These are phyloP conservation scores for Mycosarcoma mackinlayi DNA, from an alignment of 1,284 basidiomycete genomes.

Conservation along the genomic window DNA sequence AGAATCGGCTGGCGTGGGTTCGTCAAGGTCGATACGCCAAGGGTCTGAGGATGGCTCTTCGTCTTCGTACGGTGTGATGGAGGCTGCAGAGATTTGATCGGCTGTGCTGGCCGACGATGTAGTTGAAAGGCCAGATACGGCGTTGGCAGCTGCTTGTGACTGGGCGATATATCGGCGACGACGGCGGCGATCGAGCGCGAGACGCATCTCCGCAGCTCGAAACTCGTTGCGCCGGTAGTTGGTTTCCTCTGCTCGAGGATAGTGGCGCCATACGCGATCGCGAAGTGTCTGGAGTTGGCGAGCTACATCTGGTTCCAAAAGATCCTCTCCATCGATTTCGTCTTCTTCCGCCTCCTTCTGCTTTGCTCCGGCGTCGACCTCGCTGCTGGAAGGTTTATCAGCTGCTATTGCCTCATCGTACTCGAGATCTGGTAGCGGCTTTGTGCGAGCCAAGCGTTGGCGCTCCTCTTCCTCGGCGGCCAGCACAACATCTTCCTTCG, in stretches of 20 bases:
- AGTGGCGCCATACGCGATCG: conserved; percentile 65
- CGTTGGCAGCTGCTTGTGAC: conserved; percentile 12
- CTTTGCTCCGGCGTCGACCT: neutral
- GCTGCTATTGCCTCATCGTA: neutral
- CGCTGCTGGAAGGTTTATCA: neutral
- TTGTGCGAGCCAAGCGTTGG: conserved; percentile 7
- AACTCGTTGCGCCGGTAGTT: conserved; percentile 61
- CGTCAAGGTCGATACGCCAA: conserved; percentile 57
- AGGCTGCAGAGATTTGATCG: conserved; percentile 43
- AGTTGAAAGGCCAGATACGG: neutral
- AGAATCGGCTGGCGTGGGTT: conserved; percentile 55
- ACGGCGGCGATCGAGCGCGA: conserved; percentile 52
- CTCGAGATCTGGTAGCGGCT: conserved; percentile 25
- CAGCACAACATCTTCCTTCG: conserved; percentile 40
- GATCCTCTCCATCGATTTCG: conserved; percentile 38
- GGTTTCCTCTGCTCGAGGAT: conserved; percentile 62
- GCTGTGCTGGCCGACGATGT: conserved; percentile 4
- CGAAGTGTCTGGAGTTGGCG: conserved; percentile 47
- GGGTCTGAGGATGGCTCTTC: conserved; percentile 12
- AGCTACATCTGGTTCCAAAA: conserved; percentile 38
- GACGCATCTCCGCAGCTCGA: conserved; percentile 56
- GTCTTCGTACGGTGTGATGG: conserved; percentile 37
- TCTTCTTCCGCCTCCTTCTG: conserved; percentile 17
- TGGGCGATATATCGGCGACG: conserved; percentile 25
- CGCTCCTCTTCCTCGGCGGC: conserved; percentile 30